Conservation (phyloP, 2,329 filamentous ascomycete genomes). For the Aureobasidium sp. region DNA sequence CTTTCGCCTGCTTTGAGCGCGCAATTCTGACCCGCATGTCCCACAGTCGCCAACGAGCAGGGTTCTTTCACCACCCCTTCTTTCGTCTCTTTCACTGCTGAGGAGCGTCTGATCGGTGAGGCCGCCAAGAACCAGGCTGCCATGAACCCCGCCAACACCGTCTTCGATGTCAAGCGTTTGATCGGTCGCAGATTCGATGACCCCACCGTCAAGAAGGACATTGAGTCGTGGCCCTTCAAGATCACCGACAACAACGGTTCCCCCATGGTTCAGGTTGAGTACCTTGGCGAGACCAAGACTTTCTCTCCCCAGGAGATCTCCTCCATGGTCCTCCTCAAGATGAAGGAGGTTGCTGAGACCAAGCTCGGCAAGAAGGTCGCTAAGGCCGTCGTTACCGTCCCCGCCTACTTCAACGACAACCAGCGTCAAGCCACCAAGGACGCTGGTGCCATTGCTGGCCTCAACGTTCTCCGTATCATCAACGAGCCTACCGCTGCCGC, state of each 20-base stretch:
- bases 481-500: slow-evolving; percentile 98
- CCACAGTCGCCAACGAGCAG: slow-evolving; percentile 91
- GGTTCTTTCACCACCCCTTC: slow-evolving; percentile 98
- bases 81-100: slow-evolving; percentile 97
- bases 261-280: slow-evolving; percentile 91
- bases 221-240: slow-evolving; percentile 99
- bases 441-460: slow-evolving; percentile 90
- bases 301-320: slow-evolving; percentile 99
- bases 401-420: slow-evolving; percentile 99
- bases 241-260: slow-evolving; percentile 81
- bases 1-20: neutral
- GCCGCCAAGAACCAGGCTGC: slow-evolving; percentile 99
- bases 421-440: slow-evolving; percentile 99
- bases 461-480: slow-evolving; percentile 99
- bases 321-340: slow-evolving; percentile 98
- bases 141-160: slow-evolving; percentile 97
- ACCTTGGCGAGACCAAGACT: slow-evolving; percentile 87
- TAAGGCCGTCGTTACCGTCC: slow-evolving; percentile 98
- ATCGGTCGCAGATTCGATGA: slow-evolving; percentile 96
- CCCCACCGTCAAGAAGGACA: slow-evolving; percentile 96
- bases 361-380: slow-evolving; percentile 99
- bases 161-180: slow-evolving; percentile 99
- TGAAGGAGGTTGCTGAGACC: slow-evolving; percentile 98
- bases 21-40: slow-evolving; percentile 16
- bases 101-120: slow-evolving; percentile 99